Conservation (phyloP, 2,329 filamentous ascomycete species). For the Diaporthe australafricana region DNA sequence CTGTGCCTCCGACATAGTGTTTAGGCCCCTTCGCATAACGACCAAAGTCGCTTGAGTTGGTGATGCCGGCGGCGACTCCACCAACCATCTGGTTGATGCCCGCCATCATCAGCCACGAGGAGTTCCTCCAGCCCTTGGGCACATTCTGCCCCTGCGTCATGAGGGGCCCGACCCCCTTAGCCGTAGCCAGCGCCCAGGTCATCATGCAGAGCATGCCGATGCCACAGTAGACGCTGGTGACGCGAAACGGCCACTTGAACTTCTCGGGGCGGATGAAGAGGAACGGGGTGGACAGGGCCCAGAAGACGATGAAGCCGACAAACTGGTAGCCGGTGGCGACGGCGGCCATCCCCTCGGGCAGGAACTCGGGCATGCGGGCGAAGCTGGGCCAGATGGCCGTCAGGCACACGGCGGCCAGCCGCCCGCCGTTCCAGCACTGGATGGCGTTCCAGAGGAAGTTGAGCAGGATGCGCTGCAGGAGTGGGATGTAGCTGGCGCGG, state of each 20-base stretch:
- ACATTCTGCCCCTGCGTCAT: constrained; percentile 52
- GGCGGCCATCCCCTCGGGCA: constrained; percentile 51
- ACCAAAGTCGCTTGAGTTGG: constrained; percentile 57
- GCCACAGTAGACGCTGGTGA: constrained; percentile 56
- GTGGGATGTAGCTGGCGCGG: constrained; percentile 59
- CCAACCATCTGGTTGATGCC: constrained; percentile 57
- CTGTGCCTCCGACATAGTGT: constrained; percentile 52
- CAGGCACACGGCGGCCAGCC: constrained; percentile 50
- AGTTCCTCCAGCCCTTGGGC: constrained; percentile 49
- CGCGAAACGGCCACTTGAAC: constrained; percentile 59
- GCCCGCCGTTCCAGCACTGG: constrained; percentile 49
- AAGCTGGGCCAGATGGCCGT: constrained; percentile 60
- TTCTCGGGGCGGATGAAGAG: constrained; percentile 61
- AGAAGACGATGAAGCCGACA: constrained; percentile 64
- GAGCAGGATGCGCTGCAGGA: constrained; percentile 58
- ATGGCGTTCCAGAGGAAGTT: constrained; percentile 59
- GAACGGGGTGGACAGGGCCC: constrained; percentile 60
- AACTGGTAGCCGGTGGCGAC: constrained; percentile 54
- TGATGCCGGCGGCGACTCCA: constrained; percentile 53
- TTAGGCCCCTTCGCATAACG: constrained; percentile 52
- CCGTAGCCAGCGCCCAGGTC: constrained; percentile 58
- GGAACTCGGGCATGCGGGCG: constrained; percentile 56
- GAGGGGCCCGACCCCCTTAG: constrained; percentile 57
- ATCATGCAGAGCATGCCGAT: constrained; percentile 60
- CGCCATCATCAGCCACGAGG: constrained; percentile 58